A percentile compares a stretch with the other conserved stretches of the same genome.
Conservation (phyloP, 2,329 filamentous ascomycete genomes). For the Lecanicillium sp. region DNA sequence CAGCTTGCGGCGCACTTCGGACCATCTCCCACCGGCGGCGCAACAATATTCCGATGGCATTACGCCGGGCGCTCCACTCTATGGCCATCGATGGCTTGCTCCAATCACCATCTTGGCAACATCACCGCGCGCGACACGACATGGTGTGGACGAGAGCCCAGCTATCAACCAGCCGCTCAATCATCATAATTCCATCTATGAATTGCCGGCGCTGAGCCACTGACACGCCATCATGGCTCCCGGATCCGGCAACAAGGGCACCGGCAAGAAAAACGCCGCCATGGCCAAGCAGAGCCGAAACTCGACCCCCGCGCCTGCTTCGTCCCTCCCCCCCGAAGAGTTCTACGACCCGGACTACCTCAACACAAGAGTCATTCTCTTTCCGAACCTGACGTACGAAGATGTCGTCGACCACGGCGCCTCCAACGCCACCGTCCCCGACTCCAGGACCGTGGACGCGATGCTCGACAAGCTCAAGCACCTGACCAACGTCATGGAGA, state of each 20-base stretch:
- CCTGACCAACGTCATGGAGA: conserved; percentile 60
- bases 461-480: conserved; percentile 57
- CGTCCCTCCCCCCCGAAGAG: conserved; percentile 46
- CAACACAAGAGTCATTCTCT: conserved; percentile 51
- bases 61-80: neutral
- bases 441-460: conserved; percentile 55
- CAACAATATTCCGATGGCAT: conserved; percentile 5
- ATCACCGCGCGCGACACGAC: conserved; percentile 1
- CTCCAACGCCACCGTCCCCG: conserved; percentile 50
- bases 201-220: conserved; percentile 7
- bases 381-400: conserved; percentile 56
- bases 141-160: neutral
- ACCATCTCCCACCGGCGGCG: too few species aligned
- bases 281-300: conserved; percentile 68
- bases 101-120: too few species aligned
- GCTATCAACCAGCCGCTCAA: conserved; percentile 1
- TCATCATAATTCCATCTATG: conserved; percentile 5
- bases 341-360: conserved; percentile 58
- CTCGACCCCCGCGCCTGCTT: conserved; percentile 54
- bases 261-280: conserved; percentile 56
- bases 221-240: conserved; percentile 42
- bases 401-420: conserved; percentile 59
- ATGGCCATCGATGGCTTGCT: conserved; percentile 1
- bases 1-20: too few species aligned
- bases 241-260: conserved; percentile 51